Percentiles rank a stretch among this genome's conserved stretches.
phyloP scores from a whole-genome alignment of 129 eudicot genomes.

The Helianthus tuberosus region DNA sequence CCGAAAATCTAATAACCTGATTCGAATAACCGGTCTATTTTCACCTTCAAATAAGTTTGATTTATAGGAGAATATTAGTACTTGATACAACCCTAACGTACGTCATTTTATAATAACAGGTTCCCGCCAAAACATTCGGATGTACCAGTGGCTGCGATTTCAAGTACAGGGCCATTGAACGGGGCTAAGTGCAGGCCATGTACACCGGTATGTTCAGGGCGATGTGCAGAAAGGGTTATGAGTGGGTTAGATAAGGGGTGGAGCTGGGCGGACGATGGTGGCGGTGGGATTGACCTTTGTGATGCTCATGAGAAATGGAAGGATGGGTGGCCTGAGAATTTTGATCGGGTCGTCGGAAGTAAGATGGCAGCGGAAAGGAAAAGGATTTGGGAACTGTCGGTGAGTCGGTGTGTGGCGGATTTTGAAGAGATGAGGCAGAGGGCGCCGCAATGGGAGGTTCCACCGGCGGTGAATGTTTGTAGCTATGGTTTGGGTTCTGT shows the following conservation, averaged over 20 bases:
- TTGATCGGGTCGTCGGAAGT: not conserved
- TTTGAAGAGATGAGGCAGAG: not conserved
- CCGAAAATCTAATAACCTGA: too few relatives aligned
- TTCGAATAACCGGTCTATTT: too few relatives aligned
- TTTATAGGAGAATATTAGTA: too few relatives aligned
- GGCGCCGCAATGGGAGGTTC: not conserved
- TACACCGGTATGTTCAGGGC: not conserved
- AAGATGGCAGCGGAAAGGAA: not conserved
- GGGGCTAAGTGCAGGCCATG: slow-evolving; percentile 2
- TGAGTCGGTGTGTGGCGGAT: not conserved
- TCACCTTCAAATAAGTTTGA: too few relatives aligned
- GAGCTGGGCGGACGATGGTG: not conserved
- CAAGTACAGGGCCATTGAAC: not conserved
- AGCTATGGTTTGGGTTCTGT: not conserved
- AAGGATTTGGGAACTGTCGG: not conserved
- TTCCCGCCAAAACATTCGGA: not conserved
- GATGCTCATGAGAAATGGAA: not conserved
- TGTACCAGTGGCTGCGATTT: not conserved
- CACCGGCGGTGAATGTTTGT: not conserved
- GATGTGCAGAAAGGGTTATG: not conserved
- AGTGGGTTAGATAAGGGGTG: not conserved
- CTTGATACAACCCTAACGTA: not conserved
- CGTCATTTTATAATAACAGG: not conserved
- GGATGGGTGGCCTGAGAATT: not conserved
- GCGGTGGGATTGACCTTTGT: not conserved